Evolutionary conservation across 805 yeast genomes (phyloP), one percentile per base, ranked within the genome.

Genomic region (Ogataea henricii): DNA sequence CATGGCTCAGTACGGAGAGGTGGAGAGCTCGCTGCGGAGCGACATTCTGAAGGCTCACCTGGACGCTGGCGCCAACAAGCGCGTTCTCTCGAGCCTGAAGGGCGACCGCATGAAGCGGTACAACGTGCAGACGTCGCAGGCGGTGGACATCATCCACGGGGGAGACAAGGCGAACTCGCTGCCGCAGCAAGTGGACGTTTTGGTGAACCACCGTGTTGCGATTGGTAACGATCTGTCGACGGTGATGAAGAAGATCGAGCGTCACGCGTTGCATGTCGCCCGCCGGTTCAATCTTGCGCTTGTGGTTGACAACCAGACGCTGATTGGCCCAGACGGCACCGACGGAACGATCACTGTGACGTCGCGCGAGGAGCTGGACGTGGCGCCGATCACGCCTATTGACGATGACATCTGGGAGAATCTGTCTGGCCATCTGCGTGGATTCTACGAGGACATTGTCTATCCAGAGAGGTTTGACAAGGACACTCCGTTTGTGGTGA

Each of bases 111-210:
- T 45, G 9, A 49, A 51, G 41, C 61, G 69, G 51, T 76, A 71
- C 56, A 62, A 77, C 38, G 66, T 83, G 22, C 69, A 74, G 47
- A 85, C 92, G 0, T 76, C 88, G 4, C 88, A 82, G 64, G 86
- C 92, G 0, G 73, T 78, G 39, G 89, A 85, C 58, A 73, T 83
- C 20, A 72, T 88, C 49, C 60, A 67, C 10, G 94, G 94, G 23
- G 96, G 95, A 37, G 76, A 82, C 48, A 87, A 87, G 66, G 74
- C 83, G 21, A 87, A 87, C 59, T 90, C 94, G 1, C 68, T 87
- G 40, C 95, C 96, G 2, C 92, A 87, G 60, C 65, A 71, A 21
- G 79, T 79, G 3, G 64, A 67, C 25, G 70, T 82, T 35, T 60
- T 74, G 29, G 71, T 84, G 37, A 86, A 88, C 65, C 85, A 85